phyloP scores from a whole-genome alignment of 1,139 yeast species.

The Blastobotrys buckinghamii region DNA sequence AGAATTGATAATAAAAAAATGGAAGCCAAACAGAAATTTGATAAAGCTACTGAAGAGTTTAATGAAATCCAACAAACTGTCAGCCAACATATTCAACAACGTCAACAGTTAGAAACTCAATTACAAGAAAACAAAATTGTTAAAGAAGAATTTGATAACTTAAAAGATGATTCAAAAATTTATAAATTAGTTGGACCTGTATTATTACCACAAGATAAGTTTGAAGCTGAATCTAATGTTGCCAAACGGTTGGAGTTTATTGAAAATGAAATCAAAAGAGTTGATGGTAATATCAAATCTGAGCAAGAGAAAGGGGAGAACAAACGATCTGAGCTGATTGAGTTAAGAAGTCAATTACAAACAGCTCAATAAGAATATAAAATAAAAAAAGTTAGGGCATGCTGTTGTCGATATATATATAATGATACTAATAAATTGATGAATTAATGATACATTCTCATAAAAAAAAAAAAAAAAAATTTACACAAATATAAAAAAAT shows the following conservation, averaged over 20 bases:
- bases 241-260: conserved; percentile 86
- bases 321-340: conserved; percentile 32
- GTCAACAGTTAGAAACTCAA: conserved; percentile 59
- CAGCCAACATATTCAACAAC: conserved; percentile 33
- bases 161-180: conserved; percentile 62
- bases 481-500: not conserved
- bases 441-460: not conserved
- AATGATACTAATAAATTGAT: not conserved
- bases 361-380: conserved; percentile 1
- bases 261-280: conserved; percentile 54
- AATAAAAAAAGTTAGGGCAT: not conserved
- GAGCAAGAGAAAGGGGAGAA: conserved; percentile 31
- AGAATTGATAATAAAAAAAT: conserved; percentile 5
- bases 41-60: conserved; percentile 28
- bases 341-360: conserved; percentile 23
- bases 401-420: not conserved
- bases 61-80: conserved; percentile 28
- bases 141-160: conserved; percentile 63
- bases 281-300: conserved; percentile 32
- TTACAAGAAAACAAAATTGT: conserved; percentile 88
- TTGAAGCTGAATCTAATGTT: conserved; percentile 78
- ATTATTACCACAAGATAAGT: conserved; percentile 76
- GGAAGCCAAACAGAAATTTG: conserved; percentile 18
- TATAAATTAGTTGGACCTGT: conserved; percentile 92
- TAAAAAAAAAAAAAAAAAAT: conserved; percentile 4